Percentiles rank a stretch among this genome's conserved stretches.
Evolutionary conservation across 2,329 filamentous ascomycete genomes (phyloP).

Genomic region (Paraphaeosphaeria minitans): DNA sequence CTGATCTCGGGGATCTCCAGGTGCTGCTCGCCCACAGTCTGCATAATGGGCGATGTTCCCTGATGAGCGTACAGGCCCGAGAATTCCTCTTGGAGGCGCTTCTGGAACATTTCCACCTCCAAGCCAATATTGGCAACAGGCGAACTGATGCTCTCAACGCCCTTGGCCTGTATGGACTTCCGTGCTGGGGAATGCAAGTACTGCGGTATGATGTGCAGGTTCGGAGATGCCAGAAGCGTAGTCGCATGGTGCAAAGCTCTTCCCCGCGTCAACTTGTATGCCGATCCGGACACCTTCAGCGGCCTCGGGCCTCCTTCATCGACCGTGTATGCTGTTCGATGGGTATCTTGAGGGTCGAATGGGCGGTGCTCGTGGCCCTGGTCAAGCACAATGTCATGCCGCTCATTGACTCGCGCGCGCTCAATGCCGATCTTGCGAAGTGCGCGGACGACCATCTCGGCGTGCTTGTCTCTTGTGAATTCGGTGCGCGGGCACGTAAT

Average conservation of each 20-base stretch:
- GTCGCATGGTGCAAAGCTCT: constrained; percentile 93
- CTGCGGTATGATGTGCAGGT: constrained; percentile 70
- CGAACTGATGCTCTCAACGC: constrained; percentile 90
- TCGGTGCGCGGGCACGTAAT: constrained; percentile 78
- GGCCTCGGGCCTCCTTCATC: constrained; percentile 41
- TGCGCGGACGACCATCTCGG: constrained; percentile 90
- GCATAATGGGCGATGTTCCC: constrained; percentile 45
- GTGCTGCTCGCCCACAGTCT: constrained; percentile 59
- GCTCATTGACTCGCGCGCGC: constrained; percentile 77
- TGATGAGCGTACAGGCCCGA: constrained; percentile 64
- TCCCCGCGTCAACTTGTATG: constrained; percentile 85
- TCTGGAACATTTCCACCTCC: constrained; percentile 51
- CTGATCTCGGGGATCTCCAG: constrained; percentile 60
- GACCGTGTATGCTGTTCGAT: constrained; percentile 51
- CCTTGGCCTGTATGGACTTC: constrained; percentile 76
- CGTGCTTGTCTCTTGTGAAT: constrained; percentile 87
- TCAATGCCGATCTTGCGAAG: constrained; percentile 64
- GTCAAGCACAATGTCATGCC: constrained; percentile 90
- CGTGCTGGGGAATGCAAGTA: constrained; percentile 80
- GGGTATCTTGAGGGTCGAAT: constrained; percentile 47
- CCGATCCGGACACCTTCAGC: constrained; percentile 88
- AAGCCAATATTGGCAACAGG: constrained; percentile 79
- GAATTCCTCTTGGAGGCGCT: constrained; percentile 63
- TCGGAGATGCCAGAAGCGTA: constrained; percentile 77
- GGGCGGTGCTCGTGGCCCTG: constrained; percentile 43